phyloP scores from a whole-genome alignment of 768 basidiomycete species.

The Imleria badia region DNA sequence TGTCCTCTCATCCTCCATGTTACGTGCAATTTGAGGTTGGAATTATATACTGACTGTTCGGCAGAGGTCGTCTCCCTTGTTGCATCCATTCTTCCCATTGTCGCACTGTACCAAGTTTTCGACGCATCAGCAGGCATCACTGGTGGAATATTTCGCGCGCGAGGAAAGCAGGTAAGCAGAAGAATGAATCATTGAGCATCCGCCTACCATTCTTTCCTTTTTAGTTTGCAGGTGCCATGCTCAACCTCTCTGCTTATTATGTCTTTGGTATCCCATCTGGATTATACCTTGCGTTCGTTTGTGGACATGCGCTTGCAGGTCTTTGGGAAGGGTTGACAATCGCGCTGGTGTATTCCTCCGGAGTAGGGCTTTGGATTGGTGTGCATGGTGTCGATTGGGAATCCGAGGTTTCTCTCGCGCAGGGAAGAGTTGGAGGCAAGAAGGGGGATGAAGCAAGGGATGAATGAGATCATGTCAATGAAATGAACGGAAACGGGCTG shows the following conservation, averaged over 20 bases:
- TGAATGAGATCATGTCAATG: background rate
- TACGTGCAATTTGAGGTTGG: background rate
- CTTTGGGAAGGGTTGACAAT: conserved; percentile 83
- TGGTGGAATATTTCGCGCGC: conserved; percentile 76
- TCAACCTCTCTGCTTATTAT: conserved; percentile 68
- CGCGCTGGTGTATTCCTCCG: conserved; percentile 63
- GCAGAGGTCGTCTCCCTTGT: conserved; percentile 48
- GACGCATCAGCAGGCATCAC: conserved; percentile 73
- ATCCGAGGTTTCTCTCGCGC: conserved; percentile 42
- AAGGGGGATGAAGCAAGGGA: conserved; percentile 31
- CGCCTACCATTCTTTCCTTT: background rate
- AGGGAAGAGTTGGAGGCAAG: conserved; percentile 38
- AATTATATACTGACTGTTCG: background rate
- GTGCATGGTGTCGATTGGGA: conserved; percentile 63
- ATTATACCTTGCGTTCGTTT: conserved; percentile 69
- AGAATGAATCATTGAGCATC: background rate
- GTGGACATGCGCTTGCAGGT: conserved; percentile 59
- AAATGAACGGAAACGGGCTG: background rate
- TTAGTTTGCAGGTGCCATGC: conserved; percentile 68
- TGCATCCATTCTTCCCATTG: conserved; percentile 67
- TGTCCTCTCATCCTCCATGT: conserved; percentile 7
- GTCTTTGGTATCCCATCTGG: conserved; percentile 81
- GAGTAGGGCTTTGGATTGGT: conserved; percentile 52
- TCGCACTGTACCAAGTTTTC: conserved; percentile 80
- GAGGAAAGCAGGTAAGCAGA: conserved; percentile 63